These are phyloP conservation scores for Claviceps africana DNA, from an alignment of 2,329 filamentous ascomycete species.

Conservation along the genomic window DNA sequence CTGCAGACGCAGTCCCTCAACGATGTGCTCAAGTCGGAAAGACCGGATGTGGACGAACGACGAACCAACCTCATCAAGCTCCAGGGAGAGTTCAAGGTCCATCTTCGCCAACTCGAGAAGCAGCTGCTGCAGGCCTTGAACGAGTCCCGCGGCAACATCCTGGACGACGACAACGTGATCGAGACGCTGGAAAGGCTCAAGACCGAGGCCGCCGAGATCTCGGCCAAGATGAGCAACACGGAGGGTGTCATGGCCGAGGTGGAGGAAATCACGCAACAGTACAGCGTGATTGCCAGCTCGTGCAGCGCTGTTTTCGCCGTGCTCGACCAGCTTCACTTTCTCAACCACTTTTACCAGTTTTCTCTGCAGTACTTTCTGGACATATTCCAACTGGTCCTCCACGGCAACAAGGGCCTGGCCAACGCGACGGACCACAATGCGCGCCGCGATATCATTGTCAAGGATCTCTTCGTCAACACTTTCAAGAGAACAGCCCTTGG, in stretches of 20 bases:
- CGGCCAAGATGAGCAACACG: conserved; percentile 88
- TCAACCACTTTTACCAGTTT: conserved; percentile 99
- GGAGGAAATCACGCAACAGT: conserved; percentile 87
- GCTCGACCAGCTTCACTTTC: conserved; percentile 89
- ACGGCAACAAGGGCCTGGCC: conserved; percentile 59
- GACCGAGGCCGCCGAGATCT: conserved; percentile 93
- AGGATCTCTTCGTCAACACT: conserved; percentile 78
- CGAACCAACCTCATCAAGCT: conserved; percentile 96
- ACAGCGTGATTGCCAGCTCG: conserved; percentile 81
- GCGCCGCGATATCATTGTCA: conserved; percentile 80
- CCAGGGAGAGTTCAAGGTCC: conserved; percentile 98
- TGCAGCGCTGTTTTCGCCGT: conserved; percentile 97
- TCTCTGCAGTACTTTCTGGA: conserved; percentile 96
- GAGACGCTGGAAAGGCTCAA: conserved; percentile 95
- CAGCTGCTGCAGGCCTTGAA: conserved; percentile 87
- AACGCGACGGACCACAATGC: conserved; percentile 59
- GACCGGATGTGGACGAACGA: conserved; percentile 91
- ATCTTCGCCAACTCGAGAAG: conserved; percentile 89
- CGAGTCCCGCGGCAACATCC: conserved; percentile 91
- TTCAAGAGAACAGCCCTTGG: conserved; percentile 91
- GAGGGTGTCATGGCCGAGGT: conserved; percentile 98
- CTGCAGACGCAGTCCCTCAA: conserved; percentile 95
- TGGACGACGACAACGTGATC: conserved; percentile 96
- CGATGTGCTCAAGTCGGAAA: conserved; percentile 91
- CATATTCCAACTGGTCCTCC: conserved; percentile 88